These are phyloP conservation scores for Erodium chrysanthum DNA, from an alignment of 441 rosid genomes.

Conservation along the genomic window DNA sequence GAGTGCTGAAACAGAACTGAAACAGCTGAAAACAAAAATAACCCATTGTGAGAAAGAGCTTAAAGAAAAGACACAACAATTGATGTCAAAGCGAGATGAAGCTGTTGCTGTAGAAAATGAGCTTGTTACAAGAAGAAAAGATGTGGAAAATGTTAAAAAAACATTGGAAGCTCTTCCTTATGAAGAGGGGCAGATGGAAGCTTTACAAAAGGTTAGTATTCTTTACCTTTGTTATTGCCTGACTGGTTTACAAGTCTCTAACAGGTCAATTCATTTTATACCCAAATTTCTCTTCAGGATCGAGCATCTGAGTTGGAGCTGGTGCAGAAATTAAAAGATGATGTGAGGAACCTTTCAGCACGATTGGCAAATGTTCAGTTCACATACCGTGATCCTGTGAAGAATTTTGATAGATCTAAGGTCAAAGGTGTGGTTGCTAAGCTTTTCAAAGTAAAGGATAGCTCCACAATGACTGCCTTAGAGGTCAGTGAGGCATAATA, in stretches of 20 bases:
- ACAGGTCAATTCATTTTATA: conserved; percentile 15
- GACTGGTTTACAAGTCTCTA: conserved; percentile 16
- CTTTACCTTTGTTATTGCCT: conserved; percentile 13
- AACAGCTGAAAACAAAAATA: conserved; percentile 77
- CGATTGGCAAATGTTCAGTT: conserved; percentile 77
- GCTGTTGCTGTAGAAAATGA: conserved; percentile 71
- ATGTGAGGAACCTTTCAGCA: conserved; percentile 55
- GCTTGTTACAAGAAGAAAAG: conserved; percentile 52
- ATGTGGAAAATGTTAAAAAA: conserved; percentile 46
- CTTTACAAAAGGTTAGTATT: conserved; percentile 60
- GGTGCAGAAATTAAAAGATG: conserved; percentile 71
- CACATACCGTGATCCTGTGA: conserved; percentile 71
- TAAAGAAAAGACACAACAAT: conserved; percentile 58
- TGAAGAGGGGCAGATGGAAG: conserved; percentile 77
- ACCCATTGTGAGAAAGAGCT: conserved; percentile 75
- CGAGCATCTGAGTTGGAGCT: conserved; percentile 57
- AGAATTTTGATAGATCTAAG: conserved; percentile 75
- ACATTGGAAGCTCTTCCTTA: conserved; percentile 59
- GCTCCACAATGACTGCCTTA: conserved; percentile 72
- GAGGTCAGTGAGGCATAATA: conserved; percentile 46
- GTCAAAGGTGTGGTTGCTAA: conserved; percentile 96
- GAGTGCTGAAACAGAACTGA: conserved; percentile 73
- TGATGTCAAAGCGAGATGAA: conserved; percentile 68
- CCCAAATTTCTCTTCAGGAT: conserved; percentile 38
- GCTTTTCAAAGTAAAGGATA: conserved; percentile 76